These are phyloP conservation scores for Sporisorium scitamineum DNA, from an alignment of 1,284 basidiomycete genomes.

Conservation along the genomic window DNA sequence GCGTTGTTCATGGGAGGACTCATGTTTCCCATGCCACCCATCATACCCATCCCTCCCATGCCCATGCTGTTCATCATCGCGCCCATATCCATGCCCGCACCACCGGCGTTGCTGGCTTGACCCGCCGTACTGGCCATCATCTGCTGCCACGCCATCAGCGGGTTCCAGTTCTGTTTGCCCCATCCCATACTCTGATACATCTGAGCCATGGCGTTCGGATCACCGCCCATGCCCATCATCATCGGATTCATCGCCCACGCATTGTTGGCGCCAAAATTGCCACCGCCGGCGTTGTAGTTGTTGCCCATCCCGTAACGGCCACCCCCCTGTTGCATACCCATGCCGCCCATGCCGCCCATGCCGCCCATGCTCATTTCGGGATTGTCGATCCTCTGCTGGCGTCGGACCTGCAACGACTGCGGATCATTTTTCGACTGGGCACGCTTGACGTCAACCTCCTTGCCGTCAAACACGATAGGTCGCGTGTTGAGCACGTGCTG, in stretches of 20 bases:
- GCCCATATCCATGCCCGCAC: slow-evolving; percentile 72
- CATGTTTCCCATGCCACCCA: slow-evolving; percentile 53
- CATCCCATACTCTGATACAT: slow-evolving; percentile 74
- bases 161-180: slow-evolving; percentile 63
- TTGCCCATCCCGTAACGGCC: slow-evolving; percentile 16
- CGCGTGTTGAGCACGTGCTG: slow-evolving; percentile 72
- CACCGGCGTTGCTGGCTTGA: slow-evolving; percentile 45
- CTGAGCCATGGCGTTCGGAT: slow-evolving; percentile 73
- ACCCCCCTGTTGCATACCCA: slow-evolving; percentile 17
- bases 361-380: slow-evolving; percentile 13
- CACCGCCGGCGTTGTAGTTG: slow-evolving; percentile 71
- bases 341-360: slow-evolving; percentile 1
- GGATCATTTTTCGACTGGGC: slow-evolving; percentile 57
- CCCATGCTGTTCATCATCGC: slow-evolving; percentile 68
- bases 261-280: slow-evolving; percentile 73
- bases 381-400: slow-evolving; percentile 30
- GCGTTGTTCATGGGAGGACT: slow-evolving; percentile 19
- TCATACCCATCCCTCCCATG: slow-evolving; percentile 71
- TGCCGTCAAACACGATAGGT: slow-evolving; percentile 69
- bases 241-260: slow-evolving; percentile 70
- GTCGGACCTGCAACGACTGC: slow-evolving; percentile 32
- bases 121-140: slow-evolving; percentile 58
- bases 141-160: slow-evolving; percentile 67
- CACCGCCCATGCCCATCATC: slow-evolving; percentile 71
- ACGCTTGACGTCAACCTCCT: slow-evolving; percentile 89